Evolutionary conservation across 2,329 filamentous ascomycete genomes (phyloP).

Genomic region (Lasiodiplodia sp.): DNA sequence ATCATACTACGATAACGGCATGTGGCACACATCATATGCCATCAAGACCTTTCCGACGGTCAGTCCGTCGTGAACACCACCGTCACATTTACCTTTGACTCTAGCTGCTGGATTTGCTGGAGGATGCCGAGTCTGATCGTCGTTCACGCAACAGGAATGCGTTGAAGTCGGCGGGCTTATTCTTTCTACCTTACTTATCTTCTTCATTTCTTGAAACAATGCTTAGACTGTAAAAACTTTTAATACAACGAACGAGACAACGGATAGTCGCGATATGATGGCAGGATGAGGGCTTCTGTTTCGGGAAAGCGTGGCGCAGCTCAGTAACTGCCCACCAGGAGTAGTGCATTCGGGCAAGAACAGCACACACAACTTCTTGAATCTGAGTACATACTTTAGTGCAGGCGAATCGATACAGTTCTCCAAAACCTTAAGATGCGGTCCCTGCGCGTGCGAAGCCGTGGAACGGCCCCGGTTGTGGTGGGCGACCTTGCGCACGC

Average conservation of each 20-base stretch:
- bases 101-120: slow-evolving; percentile 31
- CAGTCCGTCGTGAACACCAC: slow-evolving; percentile 6
- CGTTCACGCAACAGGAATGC: neutral
- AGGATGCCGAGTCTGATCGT: neutral
- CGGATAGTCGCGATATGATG: neutral
- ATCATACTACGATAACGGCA: slow-evolving; percentile 53
- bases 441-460: slow-evolving; percentile 11
- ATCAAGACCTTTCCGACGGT: slow-evolving; percentile 41
- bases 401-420: neutral
- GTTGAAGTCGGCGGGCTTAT: neutral
- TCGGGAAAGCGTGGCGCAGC: slow-evolving; percentile 22
- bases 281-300: slow-evolving; percentile 1
- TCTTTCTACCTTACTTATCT: neutral
- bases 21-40: slow-evolving; percentile 54
- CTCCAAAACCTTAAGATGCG: neutral
- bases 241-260: neutral
- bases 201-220: neutral
- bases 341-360: slow-evolving; percentile 16
- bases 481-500: neutral
- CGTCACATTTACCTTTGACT: neutral
- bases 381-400: slow-evolving; percentile 8
- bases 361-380: neutral
- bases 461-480: slow-evolving; percentile 1
- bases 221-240: neutral
- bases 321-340: neutral